Evolutionary conservation across 2,329 filamentous ascomycete genomes (phyloP), one percentile per base, ranked within the genome.

Genomic region (Catunica adiposa): DNA sequence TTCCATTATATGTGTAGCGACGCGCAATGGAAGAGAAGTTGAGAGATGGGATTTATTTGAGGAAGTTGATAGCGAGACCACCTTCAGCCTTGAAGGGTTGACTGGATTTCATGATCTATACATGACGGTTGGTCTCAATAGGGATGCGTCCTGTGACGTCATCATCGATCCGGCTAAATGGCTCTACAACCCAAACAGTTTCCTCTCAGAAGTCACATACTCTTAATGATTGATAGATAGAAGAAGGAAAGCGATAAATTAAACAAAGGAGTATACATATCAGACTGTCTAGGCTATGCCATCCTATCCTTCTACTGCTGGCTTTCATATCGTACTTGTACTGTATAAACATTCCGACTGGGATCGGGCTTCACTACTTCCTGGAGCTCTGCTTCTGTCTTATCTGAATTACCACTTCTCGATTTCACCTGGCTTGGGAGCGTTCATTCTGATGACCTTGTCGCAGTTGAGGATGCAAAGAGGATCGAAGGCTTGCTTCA

Each of bases 401-500:
- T 15, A 20, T 4, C 40, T 40, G 23, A 8, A 60, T 58, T 66
- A 75, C 73, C 72, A 75, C 59, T 69, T 65, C n/a, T 65, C 60
- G 11, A 75, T 66, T 62, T 75, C 67, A 37, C 71, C 68, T 51
- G 62, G 66, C 62, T 66, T 67, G 3, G 69, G 68, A 61, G 65
- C 64, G 67, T 83, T 71, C 62, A 83, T 72, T 56, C 82, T 74
- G 11, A 85, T 68, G 22, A 85, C 74, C 70, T 85, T 85, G 70
- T 84, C 82, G 62, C 76, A 80, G 69, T 85, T 85, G 54, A 83
- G 72, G 55, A 85, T 67, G 61, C 77, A 83, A 31, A 88, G 70
- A 2, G 86, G 86, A 66, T 92, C 87, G 60, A 89, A 84, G 0
- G 86, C 83, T 62, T 80, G 74, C 72, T 92, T 92, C 66, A 90